phyloP scores from a whole-genome alignment of 2,329 filamentous ascomycete species.

The Dryadomyces quercivorus region DNA sequence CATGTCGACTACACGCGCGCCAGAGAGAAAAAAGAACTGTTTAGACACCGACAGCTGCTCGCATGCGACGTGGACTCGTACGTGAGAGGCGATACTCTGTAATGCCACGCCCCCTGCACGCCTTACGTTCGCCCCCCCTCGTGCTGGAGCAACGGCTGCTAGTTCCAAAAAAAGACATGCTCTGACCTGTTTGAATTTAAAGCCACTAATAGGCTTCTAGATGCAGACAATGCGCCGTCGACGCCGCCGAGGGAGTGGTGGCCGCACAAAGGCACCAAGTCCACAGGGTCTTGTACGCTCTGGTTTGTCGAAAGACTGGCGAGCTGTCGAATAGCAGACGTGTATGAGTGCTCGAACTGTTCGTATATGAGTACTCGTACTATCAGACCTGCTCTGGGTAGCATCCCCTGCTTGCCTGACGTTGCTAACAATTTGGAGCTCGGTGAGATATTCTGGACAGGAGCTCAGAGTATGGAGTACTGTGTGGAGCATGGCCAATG shows the following conservation, averaged over 20 bases:
- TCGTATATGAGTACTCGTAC: too few relatives aligned
- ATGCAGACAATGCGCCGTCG: slow-evolving; percentile 3
- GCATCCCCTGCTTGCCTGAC: neutral
- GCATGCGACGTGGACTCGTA: neutral
- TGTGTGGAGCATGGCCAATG: too few relatives aligned
- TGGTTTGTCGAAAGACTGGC: neutral
- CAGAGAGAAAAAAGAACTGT: neutral
- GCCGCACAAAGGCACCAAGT: neutral
- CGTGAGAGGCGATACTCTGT: neutral
- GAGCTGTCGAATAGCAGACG: too few relatives aligned
- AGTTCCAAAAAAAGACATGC: neutral
- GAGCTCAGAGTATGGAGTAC: too few relatives aligned
- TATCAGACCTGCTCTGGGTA: too few relatives aligned
- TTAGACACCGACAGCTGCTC: neutral
- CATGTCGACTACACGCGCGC: too few relatives aligned
- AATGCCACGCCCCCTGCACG: neutral
- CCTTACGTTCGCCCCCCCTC: neutral
- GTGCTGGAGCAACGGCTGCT: neutral
- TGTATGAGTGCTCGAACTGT: too few relatives aligned
- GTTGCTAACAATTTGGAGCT: neutral
- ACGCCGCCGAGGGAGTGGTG: neutral
- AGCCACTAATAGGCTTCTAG: slow-evolving; percentile 3
- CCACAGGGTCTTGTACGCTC: neutral
- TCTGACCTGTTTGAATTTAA: neutral
- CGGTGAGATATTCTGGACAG: slow-evolving; percentile 10